Conservation (phyloP, 768 basidiomycete genomes). For the Lentinus tigrinus region DNA sequence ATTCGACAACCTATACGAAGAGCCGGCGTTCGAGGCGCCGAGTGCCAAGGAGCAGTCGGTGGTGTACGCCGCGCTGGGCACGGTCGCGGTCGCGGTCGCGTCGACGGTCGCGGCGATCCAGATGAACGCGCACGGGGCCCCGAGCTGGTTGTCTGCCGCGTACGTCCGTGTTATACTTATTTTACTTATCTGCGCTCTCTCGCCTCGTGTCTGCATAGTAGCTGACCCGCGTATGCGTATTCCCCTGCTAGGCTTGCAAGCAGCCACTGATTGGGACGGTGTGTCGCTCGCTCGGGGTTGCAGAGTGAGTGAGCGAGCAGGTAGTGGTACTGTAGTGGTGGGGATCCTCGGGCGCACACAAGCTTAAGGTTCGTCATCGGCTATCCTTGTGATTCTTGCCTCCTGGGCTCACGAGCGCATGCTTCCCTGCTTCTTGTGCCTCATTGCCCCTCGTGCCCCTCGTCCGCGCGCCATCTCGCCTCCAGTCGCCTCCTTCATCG, state of each 20-base stretch:
- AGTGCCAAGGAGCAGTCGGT: constrained; percentile 11
- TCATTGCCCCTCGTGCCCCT: too few species aligned
- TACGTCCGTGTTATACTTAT: constrained; percentile 10
- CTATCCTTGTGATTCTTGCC: too few species aligned
- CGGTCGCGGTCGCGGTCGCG: constrained; percentile 16
- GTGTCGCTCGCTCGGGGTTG: constrained; percentile 4
- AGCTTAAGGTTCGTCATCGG: too few species aligned
- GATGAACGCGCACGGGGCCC: constrained; percentile 5
- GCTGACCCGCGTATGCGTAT: not conserved
- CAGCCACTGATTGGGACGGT: constrained; percentile 1
- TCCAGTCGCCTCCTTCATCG: too few species aligned
- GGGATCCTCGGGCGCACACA: too few species aligned
- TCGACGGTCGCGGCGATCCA: constrained; percentile 16
- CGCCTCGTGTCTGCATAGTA: not conserved
- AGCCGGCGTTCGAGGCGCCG: constrained; percentile 16
- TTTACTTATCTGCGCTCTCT: not conserved
- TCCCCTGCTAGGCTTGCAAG: constrained; percentile 1
- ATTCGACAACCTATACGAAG: constrained; percentile 15
- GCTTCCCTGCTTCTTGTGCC: too few species aligned
- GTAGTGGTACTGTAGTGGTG: too few species aligned
- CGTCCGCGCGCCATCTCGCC: too few species aligned
- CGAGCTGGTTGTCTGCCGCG: constrained; percentile 14
- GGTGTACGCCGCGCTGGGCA: constrained; percentile 12
- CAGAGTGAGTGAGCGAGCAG: too few species aligned
- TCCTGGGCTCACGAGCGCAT: too few species aligned